Base-by-base conservation (phyloP, 2,329 filamentous ascomycete genomes). In the Leptographium flavum region DNA sequence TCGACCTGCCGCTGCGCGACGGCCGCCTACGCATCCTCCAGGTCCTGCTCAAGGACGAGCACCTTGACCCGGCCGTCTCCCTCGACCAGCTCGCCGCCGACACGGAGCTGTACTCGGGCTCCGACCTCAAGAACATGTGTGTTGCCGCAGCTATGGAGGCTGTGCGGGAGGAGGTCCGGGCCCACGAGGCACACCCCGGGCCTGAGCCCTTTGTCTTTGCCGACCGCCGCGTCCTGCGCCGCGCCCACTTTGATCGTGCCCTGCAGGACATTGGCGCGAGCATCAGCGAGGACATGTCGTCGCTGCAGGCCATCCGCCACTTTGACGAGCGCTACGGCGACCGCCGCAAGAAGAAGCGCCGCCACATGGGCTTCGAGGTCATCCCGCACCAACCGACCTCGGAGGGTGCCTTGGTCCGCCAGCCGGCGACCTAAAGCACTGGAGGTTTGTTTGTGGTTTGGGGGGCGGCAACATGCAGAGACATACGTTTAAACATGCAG, bases 261-360 rank as follows among this genome's bases (percentile, higher is more conserved):
- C 70, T 94, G 55, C 74, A 78, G 55, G 88, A 96, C 62, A 94
- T 98, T 53, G 85, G 82, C 46, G 87, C 92, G 0, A 93, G 85
- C 55, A 88, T 95, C 53, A 88, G 79, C 55, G 90, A 95, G 61
- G 88, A 98, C 57, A 96, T 95, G 90, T 71, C 77, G 41, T 86
- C 79, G 28, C 67, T 98, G 50, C 76, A 78, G 52, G 84, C 85
- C 13, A 94, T 98, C 55, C 76, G 86, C 55, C 93, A 93, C 63
- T 98, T 96, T 57, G 92, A 98, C 58, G 86, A 94, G 64, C 83
- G 90, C 60, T 98, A 88, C 60, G 90, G 92, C 23, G 87, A 94
- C 58, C 74, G 81, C 53, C 73, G 76, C 57, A 76, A 74, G 58
- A 79, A 74, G 61, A 76, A 65, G 55, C 62, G 61, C 45, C 66